These are phyloP conservation scores for Russula virescens DNA, from an alignment of 768 basidiomycete species.

Conservation along the genomic window DNA sequence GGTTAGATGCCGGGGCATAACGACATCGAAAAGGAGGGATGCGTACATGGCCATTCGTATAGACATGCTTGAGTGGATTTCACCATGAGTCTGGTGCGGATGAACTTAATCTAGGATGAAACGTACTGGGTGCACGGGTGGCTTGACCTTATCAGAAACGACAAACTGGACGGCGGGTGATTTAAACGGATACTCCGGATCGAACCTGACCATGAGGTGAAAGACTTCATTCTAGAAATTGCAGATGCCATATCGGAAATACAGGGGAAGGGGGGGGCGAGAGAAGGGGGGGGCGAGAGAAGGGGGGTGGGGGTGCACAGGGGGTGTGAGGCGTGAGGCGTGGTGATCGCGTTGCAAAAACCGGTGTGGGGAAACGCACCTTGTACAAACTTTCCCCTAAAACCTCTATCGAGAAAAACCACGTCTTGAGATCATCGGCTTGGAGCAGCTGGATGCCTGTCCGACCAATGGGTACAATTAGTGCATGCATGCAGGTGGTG, in stretches of 20 bases:
- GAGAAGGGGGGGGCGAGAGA: background rate
- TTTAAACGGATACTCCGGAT: constrained; percentile 76
- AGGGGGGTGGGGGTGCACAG: background rate
- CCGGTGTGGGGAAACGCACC: constrained; percentile 33
- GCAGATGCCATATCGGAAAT: background rate
- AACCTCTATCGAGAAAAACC: constrained; percentile 76
- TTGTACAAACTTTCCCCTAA: constrained; percentile 78
- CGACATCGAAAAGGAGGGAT: background rate
- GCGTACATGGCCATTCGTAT: constrained; percentile 80
- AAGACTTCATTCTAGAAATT: constrained; percentile 61
- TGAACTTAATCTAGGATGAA: background rate
- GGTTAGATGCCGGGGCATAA: constrained; percentile 12
- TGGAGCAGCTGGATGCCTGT: constrained; percentile 67
- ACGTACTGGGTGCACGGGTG: constrained; percentile 79
- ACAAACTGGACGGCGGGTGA: constrained; percentile 86
- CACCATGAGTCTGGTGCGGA: constrained; percentile 1
- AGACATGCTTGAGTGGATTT: constrained; percentile 56
- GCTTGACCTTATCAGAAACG: constrained; percentile 51
- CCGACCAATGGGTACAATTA: background rate
- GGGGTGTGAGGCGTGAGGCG: background rate
- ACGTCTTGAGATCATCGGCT: constrained; percentile 73
- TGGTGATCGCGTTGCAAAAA: background rate
- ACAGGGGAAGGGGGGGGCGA: background rate
- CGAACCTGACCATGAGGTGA: constrained; percentile 78
- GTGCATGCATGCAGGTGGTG: too few species aligned